Evolutionary conservation across 352 stramenopile species (phyloP), one percentile per base, ranked within the genome.

Genomic region (Phytophthora tentaculata): DNA sequence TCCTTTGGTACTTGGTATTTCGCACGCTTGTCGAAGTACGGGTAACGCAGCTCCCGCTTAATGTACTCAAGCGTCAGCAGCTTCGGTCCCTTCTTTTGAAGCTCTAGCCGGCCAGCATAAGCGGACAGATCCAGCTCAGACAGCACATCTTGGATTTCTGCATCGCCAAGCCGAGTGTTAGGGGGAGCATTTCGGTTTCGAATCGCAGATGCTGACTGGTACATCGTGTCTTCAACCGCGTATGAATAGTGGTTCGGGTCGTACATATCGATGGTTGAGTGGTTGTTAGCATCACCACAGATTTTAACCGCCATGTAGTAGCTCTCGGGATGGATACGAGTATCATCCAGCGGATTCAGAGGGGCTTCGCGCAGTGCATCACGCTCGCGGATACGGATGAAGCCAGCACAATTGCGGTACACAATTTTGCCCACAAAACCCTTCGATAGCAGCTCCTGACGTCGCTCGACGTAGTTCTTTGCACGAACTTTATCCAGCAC

Each of bases 261-360:
- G 51, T 95, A 97, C 85, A 97, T 93, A 68, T 97, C 89, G 48
- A 97, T 96, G 3, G 88, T 96, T 32, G 88, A 95, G 66, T 97
- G 96, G 74, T 96, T 95, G 74, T 96, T 97, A 8, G 89, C 89
- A 62, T 97, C 88, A 53, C 89, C 89, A 62, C 89, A 97, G 70
- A 97, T 97, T 55, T 96, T 96, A 19, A 97, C 89, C 12, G 89
- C 89, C 89, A 97, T 97, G 67, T 95, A 97, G 67, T 97, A 97
- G 41, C 89, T 97, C 64, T 97, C 89, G 2, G 89, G 89, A 50
- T 97, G 89, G 53, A 97, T 96, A 39, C 89, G 77, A 0, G 89
- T 97, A 52, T 97, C 89, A 64, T 97, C 89, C 14, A 97, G 66
- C 22, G 89, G 88, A 66, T 97, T 96, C 22, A 97, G 67, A 13